Percentiles rank a stretch among this genome's conserved stretches.
Evolutionary conservation across 23 red algal species (phyloP).

Genomic region (Chondrus crispus): DNA sequence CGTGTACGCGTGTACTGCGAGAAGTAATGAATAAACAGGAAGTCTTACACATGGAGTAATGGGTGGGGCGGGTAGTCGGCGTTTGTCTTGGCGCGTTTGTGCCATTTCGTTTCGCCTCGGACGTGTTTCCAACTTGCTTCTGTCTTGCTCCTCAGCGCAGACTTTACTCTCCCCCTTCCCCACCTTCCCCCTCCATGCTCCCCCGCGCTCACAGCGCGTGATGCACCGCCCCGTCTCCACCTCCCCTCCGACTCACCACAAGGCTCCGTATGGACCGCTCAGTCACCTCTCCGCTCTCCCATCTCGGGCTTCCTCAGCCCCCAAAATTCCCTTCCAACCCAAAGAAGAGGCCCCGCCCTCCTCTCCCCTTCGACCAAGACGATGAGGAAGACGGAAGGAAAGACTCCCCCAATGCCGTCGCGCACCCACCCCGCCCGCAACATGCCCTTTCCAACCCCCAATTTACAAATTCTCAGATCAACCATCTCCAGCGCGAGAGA

Average conservation of each 20-base stretch:
- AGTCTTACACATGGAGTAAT: too few species aligned
- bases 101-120: too few species aligned
- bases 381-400: too few species aligned
- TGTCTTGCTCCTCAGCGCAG: too few species aligned
- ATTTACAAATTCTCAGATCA: background rate
- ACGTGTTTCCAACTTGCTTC: too few species aligned
- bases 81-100: too few species aligned
- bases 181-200: background rate
- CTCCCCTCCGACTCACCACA: background rate
- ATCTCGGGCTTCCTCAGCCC: background rate
- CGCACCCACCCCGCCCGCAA: background rate
- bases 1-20: too few species aligned
- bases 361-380: background rate
- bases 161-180: background rate
- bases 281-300: background rate
- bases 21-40: too few species aligned
- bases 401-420: background rate
- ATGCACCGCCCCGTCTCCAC: conserved; percentile 10
- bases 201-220: too few species aligned
- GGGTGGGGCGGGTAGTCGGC: too few species aligned
- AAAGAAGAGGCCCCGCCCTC: background rate
- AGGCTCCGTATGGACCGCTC: too few species aligned
- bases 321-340: background rate
- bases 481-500: conserved; percentile 8
- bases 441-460: background rate